Evolutionary conservation across 257 asterid species (phyloP), one percentile per base, ranked within the genome.

Genomic region (Nicotiana benthamiana): DNA sequence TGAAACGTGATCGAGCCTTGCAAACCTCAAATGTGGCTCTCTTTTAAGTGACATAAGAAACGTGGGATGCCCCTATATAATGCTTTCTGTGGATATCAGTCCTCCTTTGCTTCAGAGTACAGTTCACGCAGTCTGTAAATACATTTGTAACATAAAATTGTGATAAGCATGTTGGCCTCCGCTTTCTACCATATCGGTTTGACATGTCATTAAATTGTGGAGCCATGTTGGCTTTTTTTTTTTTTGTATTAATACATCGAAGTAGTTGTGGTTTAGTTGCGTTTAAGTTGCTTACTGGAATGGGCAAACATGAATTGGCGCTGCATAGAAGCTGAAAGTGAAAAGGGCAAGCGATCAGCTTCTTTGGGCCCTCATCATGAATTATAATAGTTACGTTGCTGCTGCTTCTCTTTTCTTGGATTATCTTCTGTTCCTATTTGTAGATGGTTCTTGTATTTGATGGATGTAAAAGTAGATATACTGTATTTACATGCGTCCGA

Each of bases 281-380:
- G 5, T 20, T 40, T 24, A 24, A 9, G 26, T 22, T 72, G 78
- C 60, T 72, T 22, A 72, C 9, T 57, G 48, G 40, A 56, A 46
- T 24, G 36, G 36, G 13, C 36, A 8, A 22, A 13, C 24, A 22
- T 72, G 77, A 72, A 13, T 22, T 46, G 22, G 32, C 36, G 6
- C 60, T 72, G 77, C 78, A 15, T 72, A 6, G 78, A 70, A 70
- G 57, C 56, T 68, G 32, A 68, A 11, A n/a, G 76, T 68, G 30
- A 18, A 68, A 51, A 51, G 56, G 17, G 56, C 26, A 5, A 27
- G 67, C 26, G 34, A 20, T 61, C 56, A 12, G 17, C 56, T 51
- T 4, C 9, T 24, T 22, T 61, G 67, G 67, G 67, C 67, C 34
- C 18, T 20, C 15, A 70, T 43, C 24, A 11, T 7, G 1, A 20